Evolutionary conservation across 768 basidiomycete species (phyloP), one percentile per base, ranked within the genome.

Genomic region (Russula abietina): DNA sequence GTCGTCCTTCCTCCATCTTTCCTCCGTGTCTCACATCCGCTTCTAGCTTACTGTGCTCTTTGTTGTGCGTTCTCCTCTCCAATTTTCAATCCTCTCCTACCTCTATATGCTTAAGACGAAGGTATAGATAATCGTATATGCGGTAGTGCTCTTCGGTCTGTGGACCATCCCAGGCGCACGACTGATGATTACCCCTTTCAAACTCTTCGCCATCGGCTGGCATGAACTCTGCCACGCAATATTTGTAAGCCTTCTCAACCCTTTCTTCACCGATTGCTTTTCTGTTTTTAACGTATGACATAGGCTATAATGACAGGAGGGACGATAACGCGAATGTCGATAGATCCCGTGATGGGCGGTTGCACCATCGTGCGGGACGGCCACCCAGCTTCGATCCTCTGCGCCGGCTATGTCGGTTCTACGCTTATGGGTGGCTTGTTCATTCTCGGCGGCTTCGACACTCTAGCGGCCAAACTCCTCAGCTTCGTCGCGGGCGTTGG

Each of bases 401-500:
- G 86, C 11, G 81, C 91, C 10, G 91, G 92, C 30, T 94, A 94
- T 73, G 71, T 93, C 38, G 92, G 92, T 22, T 92, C 90, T 12
- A 85, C 88, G 10, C 73, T 93, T 11, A 78, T 94, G 28, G 92
- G 92, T 19, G 92, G 87, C 5, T 77, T 87, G n/a, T 88, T 94
- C 68, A 80, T 93, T 26, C 77, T 93, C 30, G 89, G 86, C 43
- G 90, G 90, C 19, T 94, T 90, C 78, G 88, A 93, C 71, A 93
- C 89, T 2, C 83, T 96, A 19, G 89, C 92, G 14, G 88, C 93
- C 38, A 98, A 98, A 74, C 84, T 97, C 61, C 83, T 93, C 73
- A 94, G 93, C 75, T 93, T 95, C 69, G 86, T 95, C 57, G 81
- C 96, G 55, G 94, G 85, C 38, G 80, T 97, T 38, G 95, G 93